These are phyloP conservation scores for Penicillium turbatum DNA, from an alignment of 495 filamentous ascomycete genomes.

Conservation along the genomic window DNA sequence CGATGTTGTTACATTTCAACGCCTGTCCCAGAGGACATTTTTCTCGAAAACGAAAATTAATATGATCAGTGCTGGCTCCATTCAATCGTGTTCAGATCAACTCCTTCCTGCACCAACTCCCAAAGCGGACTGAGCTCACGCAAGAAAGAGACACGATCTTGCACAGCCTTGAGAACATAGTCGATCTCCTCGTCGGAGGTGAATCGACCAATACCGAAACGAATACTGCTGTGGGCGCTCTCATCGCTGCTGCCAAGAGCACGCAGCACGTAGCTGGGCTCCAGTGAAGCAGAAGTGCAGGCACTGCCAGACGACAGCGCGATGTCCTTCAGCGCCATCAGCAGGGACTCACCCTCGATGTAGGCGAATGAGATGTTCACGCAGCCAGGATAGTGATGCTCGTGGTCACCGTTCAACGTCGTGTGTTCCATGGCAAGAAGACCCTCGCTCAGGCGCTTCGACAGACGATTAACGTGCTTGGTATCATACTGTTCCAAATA, in stretches of 20 bases:
- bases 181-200: conserved; percentile 94
- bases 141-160: conserved; percentile 83
- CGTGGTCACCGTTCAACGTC: conserved; percentile 77
- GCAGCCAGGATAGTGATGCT: conserved; percentile 88
- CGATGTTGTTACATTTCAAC: conserved; percentile 31
- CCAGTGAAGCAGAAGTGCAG: conserved; percentile 93
- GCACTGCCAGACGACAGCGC: conserved; percentile 94
- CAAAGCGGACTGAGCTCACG: conserved; percentile 94
- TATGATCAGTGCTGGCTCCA: conserved; percentile 71
- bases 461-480: conserved; percentile 74
- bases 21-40: conserved; percentile 30
- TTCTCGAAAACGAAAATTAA: conserved; percentile 22
- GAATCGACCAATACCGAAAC: conserved; percentile 96
- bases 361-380: conserved; percentile 99
- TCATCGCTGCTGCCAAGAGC: conserved; percentile 94
- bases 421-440: conserved; percentile 90
- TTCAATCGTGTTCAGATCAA: conserved; percentile 93
- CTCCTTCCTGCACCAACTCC: conserved; percentile 96
- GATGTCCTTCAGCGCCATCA: conserved; percentile 98
- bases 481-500: conserved; percentile 71
- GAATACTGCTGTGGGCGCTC: conserved; percentile 94
- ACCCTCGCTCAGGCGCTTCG: conserved; percentile 74
- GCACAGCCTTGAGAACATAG: conserved; percentile 93
- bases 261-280: conserved; percentile 92
- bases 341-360: conserved; percentile 92